Evolutionary conservation across 225 moss, liverwort and hornwort species (phyloP).

Genomic region (Marchantia polymorpha): DNA sequence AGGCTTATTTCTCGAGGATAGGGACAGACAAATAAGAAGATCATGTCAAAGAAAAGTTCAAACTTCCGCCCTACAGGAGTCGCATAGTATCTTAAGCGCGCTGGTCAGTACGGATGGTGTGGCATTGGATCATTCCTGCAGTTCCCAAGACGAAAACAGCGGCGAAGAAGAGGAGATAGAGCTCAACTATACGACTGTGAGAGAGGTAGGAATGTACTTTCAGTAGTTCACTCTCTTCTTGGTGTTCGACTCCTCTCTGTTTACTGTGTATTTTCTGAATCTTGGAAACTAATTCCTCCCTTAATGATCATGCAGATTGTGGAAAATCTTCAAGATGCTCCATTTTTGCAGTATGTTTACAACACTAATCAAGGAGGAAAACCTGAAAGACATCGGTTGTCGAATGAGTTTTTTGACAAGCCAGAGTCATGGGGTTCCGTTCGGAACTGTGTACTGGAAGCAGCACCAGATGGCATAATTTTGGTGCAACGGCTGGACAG

Average conservation of each 20-base stretch:
- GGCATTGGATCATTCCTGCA: not conserved
- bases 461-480: constrained; percentile 73
- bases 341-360: constrained; percentile 68
- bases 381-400: constrained; percentile 49
- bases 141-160: not conserved
- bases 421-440: constrained; percentile 56
- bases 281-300: not conserved
- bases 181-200: not conserved
- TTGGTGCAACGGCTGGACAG: constrained; percentile 65
- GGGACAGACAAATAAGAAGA: not conserved
- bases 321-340: constrained; percentile 76
- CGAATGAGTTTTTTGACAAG: constrained; percentile 49
- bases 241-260: not conserved
- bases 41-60: not conserved
- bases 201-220: no score
- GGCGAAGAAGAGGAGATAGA: not conserved
- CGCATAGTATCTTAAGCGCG: not conserved
- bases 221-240: not conserved
- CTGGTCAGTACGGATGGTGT: not conserved
- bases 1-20: not conserved
- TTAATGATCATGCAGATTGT: constrained; percentile 54
- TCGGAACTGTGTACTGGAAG: constrained; percentile 40
- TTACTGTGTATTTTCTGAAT: not conserved
- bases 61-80: not conserved
- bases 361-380: constrained; percentile 32